Evolutionary conservation across 2,329 filamentous ascomycete species (phyloP).

Genomic region (Pseudocercospora fijiensis): DNA sequence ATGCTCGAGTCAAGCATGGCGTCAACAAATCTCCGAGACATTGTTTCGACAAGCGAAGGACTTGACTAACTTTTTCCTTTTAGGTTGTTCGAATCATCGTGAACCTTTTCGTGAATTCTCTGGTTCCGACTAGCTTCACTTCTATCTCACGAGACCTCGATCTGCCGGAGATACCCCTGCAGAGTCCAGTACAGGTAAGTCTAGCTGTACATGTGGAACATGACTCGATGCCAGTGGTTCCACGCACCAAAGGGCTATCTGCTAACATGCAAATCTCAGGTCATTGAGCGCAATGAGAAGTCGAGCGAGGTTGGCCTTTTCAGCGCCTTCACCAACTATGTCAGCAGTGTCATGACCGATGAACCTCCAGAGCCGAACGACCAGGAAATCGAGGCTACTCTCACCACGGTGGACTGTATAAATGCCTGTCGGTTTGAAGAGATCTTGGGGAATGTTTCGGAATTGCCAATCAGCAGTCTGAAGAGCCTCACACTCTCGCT

Average conservation of each 20-base stretch:
- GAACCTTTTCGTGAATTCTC: constrained; percentile 92
- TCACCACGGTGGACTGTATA: constrained; percentile 92
- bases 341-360: constrained; percentile 97
- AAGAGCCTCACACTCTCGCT: constrained; percentile 68
- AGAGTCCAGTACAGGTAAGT: constrained; percentile 71
- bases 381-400: constrained; percentile 91
- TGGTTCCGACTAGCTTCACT: constrained; percentile 78
- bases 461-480: constrained; percentile 60
- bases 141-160: constrained; percentile 64
- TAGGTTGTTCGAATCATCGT: constrained; percentile 88
- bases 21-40: neutral
- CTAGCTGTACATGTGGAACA: neutral
- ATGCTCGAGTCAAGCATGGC: neutral
- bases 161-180: constrained; percentile 79
- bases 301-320: constrained; percentile 80
- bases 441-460: constrained; percentile 78
- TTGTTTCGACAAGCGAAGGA: neutral
- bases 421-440: constrained; percentile 82
- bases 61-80: constrained; percentile 37
- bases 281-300: constrained; percentile 83
- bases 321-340: constrained; percentile 91
- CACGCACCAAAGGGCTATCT: neutral
- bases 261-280: constrained; percentile 31
- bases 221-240: neutral
- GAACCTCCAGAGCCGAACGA: constrained; percentile 97